phyloP scores from a whole-genome alignment of 352 stramenopile species.

The Globisporangium spinosum region DNA sequence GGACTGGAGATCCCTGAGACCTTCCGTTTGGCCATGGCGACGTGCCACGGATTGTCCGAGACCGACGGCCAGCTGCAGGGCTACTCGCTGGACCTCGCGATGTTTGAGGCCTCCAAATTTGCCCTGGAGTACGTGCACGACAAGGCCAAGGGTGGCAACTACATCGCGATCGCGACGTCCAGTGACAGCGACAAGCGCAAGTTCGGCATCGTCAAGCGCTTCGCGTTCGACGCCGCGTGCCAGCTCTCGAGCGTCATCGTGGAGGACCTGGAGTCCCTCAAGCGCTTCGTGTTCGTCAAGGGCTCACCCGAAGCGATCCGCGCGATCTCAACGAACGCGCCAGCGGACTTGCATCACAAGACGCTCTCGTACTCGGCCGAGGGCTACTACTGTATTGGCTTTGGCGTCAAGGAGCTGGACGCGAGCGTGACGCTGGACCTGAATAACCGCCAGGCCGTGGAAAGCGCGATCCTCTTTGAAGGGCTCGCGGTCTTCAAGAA shows the following conservation, averaged over 20 bases:
- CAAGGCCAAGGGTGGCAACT: constrained; percentile 17
- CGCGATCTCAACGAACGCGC: constrained; percentile 8
- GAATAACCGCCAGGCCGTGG: constrained; percentile 37
- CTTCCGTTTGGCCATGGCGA: constrained; percentile 35
- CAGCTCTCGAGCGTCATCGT: constrained; percentile 50
- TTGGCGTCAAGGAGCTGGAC: constrained; percentile 33
- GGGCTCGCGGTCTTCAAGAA: constrained; percentile 86
- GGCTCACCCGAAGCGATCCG: constrained; percentile 32
- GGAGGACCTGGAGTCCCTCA: constrained; percentile 30
- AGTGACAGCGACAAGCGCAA: constrained; percentile 8
- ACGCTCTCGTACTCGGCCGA: constrained; percentile 31
- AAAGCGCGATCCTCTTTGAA: constrained; percentile 51
- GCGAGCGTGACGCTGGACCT: constrained; percentile 12
- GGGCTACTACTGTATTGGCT: constrained; percentile 66
- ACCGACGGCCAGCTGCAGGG: constrained; percentile 31
- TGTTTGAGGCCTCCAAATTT: constrained; percentile 43
- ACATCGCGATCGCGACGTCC: constrained; percentile 23
- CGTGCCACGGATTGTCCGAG: constrained; percentile 44
- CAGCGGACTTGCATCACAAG: constrained; percentile 26
- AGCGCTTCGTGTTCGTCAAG: constrained; percentile 46
- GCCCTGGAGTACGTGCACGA: constrained; percentile 29
- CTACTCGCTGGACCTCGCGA: constrained; percentile 47
- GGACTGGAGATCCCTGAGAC: constrained; percentile 21
- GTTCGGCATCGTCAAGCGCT: constrained; percentile 45
- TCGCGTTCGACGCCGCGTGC: constrained; percentile 43